Base-by-base conservation (phyloP, 345 rosid genomes). In the Gossypium anomalum region DNA sequence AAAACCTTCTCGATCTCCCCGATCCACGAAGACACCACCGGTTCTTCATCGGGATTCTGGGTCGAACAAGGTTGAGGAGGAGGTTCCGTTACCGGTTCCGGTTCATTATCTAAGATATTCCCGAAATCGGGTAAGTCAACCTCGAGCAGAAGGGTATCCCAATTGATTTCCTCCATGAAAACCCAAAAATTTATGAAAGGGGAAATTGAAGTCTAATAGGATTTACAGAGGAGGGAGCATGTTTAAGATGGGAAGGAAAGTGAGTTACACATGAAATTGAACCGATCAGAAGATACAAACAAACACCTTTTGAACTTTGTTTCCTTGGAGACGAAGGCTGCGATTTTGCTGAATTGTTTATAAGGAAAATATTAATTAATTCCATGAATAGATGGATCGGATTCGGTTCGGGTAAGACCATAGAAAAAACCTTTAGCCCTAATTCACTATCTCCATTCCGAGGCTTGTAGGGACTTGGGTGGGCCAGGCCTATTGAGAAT, bases 1-100 rank as follows among this genome's bases (percentile, higher is more conserved):
- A 88, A 51, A 20, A 81, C 20, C 68, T 41, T 72, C 78, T 86
- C 87, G 41, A 88, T 71, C 76, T 82, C 83, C 34, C 75, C 81
- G 38, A 84, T 83, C 87, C 86, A 80, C 25, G 80, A 76, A 13
- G 87, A 77, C 15, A 76, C 34, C 9, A 76, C 25, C 3, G 77
- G 67, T 66, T 66, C 78, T 8, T 15, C 20, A 48, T 67, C 20
- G 12, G n/a, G 20, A 1, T 79, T 70, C 4, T 71, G 59, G 16
- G 73, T 76, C 3, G 66, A 34, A 15, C 53, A 63, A 41, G 29
- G 13, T 4, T 55, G 48, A 34, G 45, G 45, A 12, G 20, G 10
- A 7, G 27, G 1, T 44, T 10, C 3, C 2, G 25, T n/a, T 65
- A 20, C 47, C 20, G 2, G 14, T 25, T 34, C 45, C 3, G 67